Percentiles rank a stretch among this genome's conserved stretches.
phyloP scores from a whole-genome alignment of 2,329 filamentous ascomycete species.

The Ophiostoma himal-ulmi region DNA sequence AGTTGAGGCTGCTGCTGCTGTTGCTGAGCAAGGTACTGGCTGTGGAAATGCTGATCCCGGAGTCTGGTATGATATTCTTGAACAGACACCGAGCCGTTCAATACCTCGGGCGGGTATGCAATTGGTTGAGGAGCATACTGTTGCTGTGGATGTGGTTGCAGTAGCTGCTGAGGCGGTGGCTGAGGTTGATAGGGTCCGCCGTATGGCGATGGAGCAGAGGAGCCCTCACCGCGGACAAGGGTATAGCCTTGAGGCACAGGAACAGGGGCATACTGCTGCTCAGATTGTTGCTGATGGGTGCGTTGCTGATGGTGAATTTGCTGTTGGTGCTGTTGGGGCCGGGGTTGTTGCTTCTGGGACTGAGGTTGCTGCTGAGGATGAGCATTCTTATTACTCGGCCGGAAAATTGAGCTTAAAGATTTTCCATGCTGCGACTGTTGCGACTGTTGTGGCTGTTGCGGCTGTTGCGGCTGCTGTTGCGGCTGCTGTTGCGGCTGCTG shows the following conservation, averaged over 20 bases:
- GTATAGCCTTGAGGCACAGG: conserved; percentile 37
- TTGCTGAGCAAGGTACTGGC: conserved; percentile 4
- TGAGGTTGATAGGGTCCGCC: neutral
- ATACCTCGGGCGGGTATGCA: neutral
- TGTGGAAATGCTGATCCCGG: neutral
- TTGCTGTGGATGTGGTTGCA: neutral
- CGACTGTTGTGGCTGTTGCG: no score
- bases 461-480: neutral
- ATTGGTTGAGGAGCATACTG: neutral
- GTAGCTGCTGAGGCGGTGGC: neutral
- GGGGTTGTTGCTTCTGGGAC: neutral
- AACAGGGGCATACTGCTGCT: conserved; percentile 36
- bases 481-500: neutral
- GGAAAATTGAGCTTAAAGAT: conserved; percentile 9
- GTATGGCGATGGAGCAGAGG: conserved; percentile 30
- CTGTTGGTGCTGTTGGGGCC: conserved; percentile 1
- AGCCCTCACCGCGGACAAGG: conserved; percentile 36
- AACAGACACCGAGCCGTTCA: neutral
- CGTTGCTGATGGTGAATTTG: neutral
- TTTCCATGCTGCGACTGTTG: neutral
- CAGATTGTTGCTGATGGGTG: conserved; percentile 23
- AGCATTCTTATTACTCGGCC: neutral
- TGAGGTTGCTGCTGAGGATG: conserved; percentile 12
- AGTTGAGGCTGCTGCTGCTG: conserved; percentile 15
- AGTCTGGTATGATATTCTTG: neutral